Evolutionary conservation across 208 protist genomes (phyloP).

Genomic region (Spongospora subterranea): DNA sequence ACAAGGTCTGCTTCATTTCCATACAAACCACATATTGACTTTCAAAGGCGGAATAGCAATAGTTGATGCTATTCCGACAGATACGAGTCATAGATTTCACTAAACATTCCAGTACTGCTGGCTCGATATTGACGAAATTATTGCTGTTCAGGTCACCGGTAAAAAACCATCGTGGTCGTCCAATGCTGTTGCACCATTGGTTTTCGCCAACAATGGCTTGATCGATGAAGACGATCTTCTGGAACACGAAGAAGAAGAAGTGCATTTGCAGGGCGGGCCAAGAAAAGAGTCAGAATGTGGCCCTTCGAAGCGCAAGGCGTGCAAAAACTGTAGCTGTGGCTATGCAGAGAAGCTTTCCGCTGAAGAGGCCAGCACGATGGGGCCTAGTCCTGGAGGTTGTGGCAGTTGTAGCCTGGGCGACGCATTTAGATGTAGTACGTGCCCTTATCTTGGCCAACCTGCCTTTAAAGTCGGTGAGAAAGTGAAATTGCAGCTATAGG

Average conservation of each 20-base stretch:
- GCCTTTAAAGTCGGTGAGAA: constrained; percentile 65
- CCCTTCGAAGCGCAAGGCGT: constrained; percentile 65
- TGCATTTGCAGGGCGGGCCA: neutral
- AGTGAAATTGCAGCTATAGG: constrained; percentile 63
- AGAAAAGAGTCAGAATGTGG: constrained; percentile 20
- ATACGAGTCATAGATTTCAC: constrained; percentile 54
- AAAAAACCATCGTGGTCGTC: neutral
- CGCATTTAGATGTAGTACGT: constrained; percentile 67
- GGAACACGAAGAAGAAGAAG: constrained; percentile 25
- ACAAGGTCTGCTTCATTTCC: neutral
- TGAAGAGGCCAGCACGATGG: neutral
- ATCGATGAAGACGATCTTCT: constrained; percentile 56
- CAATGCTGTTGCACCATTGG: neutral
- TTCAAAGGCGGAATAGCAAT: neutral
- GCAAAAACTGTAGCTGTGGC: constrained; percentile 69
- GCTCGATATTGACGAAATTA: too few relatives aligned
- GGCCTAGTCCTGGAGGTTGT: constrained; percentile 58
- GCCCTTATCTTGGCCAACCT: constrained; percentile 68
- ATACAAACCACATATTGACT: constrained; percentile 8
- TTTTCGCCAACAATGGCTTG: neutral
- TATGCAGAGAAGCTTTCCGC: constrained; percentile 47
- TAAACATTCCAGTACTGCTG: neutral
- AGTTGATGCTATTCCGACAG: constrained; percentile 10
- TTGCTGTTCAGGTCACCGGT: neutral
- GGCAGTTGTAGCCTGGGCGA: constrained; percentile 67